phyloP scores from a whole-genome alignment of 2,329 filamentous ascomycete species.

The Pezicula neosporulosa region DNA sequence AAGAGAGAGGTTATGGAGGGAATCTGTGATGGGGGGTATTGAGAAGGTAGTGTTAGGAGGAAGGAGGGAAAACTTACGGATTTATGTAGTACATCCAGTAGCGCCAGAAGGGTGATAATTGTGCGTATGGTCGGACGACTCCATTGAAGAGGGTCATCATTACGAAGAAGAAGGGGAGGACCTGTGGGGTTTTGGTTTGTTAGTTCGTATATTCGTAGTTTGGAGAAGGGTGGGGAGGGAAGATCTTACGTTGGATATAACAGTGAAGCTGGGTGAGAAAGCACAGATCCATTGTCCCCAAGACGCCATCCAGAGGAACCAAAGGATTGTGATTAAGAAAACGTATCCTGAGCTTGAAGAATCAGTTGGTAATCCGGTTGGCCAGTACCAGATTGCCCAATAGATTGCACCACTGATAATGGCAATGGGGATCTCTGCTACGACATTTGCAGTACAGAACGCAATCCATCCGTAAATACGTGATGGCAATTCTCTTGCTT shows the following conservation, averaged over 20 bases:
- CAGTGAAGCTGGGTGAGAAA: constrained; percentile 74
- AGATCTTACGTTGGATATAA: constrained; percentile 62
- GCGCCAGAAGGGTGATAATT: constrained; percentile 30
- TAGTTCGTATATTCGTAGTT: constrained; percentile 21
- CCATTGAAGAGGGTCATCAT: constrained; percentile 73
- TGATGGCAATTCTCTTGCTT: constrained; percentile 68
- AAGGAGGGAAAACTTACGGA: constrained; percentile 34
- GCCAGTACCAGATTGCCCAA: constrained; percentile 75
- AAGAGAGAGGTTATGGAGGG: not conserved
- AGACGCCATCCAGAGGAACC: constrained; percentile 66
- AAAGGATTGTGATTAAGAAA: constrained; percentile 66
- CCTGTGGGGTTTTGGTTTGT: constrained; percentile 35
- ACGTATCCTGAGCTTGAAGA: constrained; percentile 67
- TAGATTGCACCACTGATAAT: constrained; percentile 64
- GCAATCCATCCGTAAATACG: constrained; percentile 77
- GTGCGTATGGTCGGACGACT: constrained; percentile 68
- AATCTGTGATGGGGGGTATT: not conserved
- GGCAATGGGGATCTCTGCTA: constrained; percentile 69
- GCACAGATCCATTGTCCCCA: constrained; percentile 87
- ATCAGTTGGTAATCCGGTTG: constrained; percentile 65
- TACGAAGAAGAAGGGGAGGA: constrained; percentile 28
- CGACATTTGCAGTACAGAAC: constrained; percentile 69
- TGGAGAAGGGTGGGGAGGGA: constrained; percentile 45
- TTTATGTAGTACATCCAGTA: constrained; percentile 56
- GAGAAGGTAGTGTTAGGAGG: no score